Percentiles rank a stretch among this genome's conserved stretches.
Evolutionary conservation across 2,329 filamentous ascomycete genomes (phyloP).

Genomic region (Capronia coronata): DNA sequence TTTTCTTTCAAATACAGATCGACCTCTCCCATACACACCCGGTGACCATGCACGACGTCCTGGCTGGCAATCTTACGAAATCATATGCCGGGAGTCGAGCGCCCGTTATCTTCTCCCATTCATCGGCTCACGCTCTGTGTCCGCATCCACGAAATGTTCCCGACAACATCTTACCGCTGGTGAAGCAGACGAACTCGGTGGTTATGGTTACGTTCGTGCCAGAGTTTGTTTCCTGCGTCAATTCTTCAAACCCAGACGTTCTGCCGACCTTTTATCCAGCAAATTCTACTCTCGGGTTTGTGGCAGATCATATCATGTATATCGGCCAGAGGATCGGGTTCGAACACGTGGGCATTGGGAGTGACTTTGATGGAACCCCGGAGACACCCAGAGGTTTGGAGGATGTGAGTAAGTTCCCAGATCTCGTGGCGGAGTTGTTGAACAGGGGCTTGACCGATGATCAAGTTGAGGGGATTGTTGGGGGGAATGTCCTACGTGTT

Average conservation of each 20-base stretch:
- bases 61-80: conserved; percentile 39
- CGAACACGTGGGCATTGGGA: conserved; percentile 79
- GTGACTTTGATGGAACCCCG: conserved; percentile 69
- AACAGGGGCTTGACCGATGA: conserved; percentile 64
- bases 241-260: conserved; percentile 46
- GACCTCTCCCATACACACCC: conserved; percentile 72
- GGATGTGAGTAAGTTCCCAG: conserved; percentile 76
- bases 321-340: conserved; percentile 79
- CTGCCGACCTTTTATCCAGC: conserved; percentile 60
- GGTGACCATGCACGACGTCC: conserved; percentile 78
- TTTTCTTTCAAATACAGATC: conserved; percentile 36
- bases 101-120: conserved; percentile 84
- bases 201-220: conserved; percentile 90
- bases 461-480: conserved; percentile 67
- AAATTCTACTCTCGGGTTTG: conserved; percentile 67
- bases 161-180: conserved; percentile 69
- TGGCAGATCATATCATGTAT: conserved; percentile 72
- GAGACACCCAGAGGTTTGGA: conserved; percentile 65
- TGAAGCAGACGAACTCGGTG: conserved; percentile 64
- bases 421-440: conserved; percentile 68
- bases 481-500: conserved; percentile 74
- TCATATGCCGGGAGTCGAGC: conserved; percentile 41
- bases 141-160: conserved; percentile 87
- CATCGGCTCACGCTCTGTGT: conserved; percentile 70
- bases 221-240: conserved; percentile 67